Evolutionary conservation across 495 filamentous ascomycete species (phyloP).

Genomic region (Trichoderma parareesei): DNA sequence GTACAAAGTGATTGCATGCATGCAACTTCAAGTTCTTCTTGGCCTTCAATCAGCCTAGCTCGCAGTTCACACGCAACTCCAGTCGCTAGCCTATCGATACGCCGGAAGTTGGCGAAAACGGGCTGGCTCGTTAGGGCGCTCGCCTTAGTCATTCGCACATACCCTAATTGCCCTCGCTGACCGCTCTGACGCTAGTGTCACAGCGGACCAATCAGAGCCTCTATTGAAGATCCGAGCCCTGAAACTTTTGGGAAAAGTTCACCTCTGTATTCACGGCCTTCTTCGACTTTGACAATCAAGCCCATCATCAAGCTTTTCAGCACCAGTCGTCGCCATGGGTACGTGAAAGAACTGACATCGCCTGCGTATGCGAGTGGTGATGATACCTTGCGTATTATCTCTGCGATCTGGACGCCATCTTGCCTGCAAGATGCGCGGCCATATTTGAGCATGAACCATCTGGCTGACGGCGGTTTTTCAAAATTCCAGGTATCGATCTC

Average conservation of each 20-base stretch:
- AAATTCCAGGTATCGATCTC: constrained; percentile 56
- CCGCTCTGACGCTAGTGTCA: background rate
- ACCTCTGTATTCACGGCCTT: background rate
- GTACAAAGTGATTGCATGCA: too few relatives aligned
- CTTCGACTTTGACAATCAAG: background rate
- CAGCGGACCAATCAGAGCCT: background rate
- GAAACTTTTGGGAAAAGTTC: background rate
- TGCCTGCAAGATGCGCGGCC: constrained; percentile 10
- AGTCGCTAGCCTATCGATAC: too few relatives aligned
- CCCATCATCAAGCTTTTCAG: constrained; percentile 7
- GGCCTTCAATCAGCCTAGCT: background rate
- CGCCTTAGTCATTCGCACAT: background rate
- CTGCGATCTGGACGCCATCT: constrained; percentile 5
- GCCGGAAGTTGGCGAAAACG: background rate
- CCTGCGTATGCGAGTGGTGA: constrained; percentile 12
- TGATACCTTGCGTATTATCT: background rate
- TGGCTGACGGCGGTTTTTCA: constrained; percentile 43
- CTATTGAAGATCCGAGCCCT: background rate
- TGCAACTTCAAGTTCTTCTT: background rate
- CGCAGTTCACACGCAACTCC: too few relatives aligned
- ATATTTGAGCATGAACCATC: constrained; percentile 39
- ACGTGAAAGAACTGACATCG: constrained; percentile 11
- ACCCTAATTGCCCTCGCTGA: constrained; percentile 2
- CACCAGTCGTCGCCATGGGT: constrained; percentile 12
- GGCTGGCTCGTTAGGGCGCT: too few relatives aligned